Conservation (phyloP, 2,329 filamentous ascomycete genomes). For the Alternaria sp. region DNA sequence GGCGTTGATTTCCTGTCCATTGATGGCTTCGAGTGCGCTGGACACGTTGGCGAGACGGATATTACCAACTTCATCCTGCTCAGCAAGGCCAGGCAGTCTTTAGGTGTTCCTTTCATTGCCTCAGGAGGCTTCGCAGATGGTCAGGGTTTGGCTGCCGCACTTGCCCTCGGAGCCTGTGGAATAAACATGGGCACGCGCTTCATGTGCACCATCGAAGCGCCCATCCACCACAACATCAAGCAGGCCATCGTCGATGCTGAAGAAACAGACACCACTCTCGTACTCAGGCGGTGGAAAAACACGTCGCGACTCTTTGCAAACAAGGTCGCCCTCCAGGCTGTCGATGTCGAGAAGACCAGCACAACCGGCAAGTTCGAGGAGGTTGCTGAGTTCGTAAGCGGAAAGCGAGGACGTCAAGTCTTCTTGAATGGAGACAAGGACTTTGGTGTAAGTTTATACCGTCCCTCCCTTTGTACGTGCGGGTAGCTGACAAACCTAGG, state of each 20-base stretch:
- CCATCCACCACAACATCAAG: conserved; percentile 94
- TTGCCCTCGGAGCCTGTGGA: conserved; percentile 88
- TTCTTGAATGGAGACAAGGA: conserved; percentile 92
- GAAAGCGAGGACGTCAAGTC: conserved; percentile 88
- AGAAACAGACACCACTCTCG: conserved; percentile 89
- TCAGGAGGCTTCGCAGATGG: conserved; percentile 96
- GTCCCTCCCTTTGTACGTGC: neutral
- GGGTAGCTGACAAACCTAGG: conserved; percentile 60
- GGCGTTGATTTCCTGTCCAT: conserved; percentile 97
- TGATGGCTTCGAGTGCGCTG: conserved; percentile 97
- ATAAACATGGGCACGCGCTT: conserved; percentile 99
- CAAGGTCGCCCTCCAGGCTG: conserved; percentile 81
- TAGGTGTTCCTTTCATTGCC: conserved; percentile 88
- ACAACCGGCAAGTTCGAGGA: conserved; percentile 87
- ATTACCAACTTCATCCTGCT: conserved; percentile 92
- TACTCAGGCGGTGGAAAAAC: conserved; percentile 91
- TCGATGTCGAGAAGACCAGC: conserved; percentile 84
- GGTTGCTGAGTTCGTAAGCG: conserved; percentile 85
- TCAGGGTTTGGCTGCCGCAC: conserved; percentile 86
- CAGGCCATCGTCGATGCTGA: conserved; percentile 85
- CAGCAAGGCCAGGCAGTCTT: conserved; percentile 80
- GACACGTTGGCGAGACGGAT: conserved; percentile 85
- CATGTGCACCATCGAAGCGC: conserved; percentile 94
- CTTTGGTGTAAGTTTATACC: conserved; percentile 64
- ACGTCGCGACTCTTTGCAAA: conserved; percentile 89